Base-by-base conservation (phyloP, 2,329 filamentous ascomycete genomes). In the Boeremia lycopersici region DNA sequence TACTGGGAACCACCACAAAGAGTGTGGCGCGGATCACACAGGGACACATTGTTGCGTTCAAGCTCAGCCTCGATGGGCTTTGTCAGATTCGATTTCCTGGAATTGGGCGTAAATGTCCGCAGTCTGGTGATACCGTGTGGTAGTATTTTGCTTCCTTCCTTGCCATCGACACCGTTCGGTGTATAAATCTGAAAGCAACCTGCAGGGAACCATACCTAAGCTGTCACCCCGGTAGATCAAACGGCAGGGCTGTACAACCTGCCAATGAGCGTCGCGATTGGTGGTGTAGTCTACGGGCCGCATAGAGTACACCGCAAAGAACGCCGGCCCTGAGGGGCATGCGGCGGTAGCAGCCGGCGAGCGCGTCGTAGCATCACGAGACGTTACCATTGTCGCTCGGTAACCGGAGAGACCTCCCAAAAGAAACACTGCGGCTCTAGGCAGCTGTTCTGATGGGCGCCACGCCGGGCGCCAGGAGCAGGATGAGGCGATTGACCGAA, bases 21-120 rank as follows among this genome's bases (percentile, higher is more conserved):
- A 43, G 34, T 15, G 52, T 54, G 45, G 35, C 45, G 34, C 44
- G 23, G 40, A 48, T 48, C 51, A 48, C 44, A 48, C 39, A 44
- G 17, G 23, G 45, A 49, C 35, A 40, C 25, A 30, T 35, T 12
- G 29, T 23, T 31, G 40, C 45, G 41, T 34, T 45, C 40, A 30
- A 54, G 45, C 15, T 34, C 45, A 29, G 35, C 17, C 40, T 29
- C 25, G 23, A 33, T 28, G 30, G 19, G 33, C 15, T 15, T 45
- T 9, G 17, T 17, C 23, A 23, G 13, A 44, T 45, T 39, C 28
- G 26, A 34, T 1, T 19, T n/a, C 44, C 41, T 46, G 35, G 29
- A 19, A 34, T 4, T n/a, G 39, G 40, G 45, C 41, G 41, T 19
- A 43, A 48, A 33, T 48, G 12, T 54, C 28, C 29, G 40, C 12